A percentile compares a stretch with the other conserved stretches of the same genome.
phyloP scores from a whole-genome alignment of 2,329 filamentous ascomycete species.

The Paraconiothyrium sp. region DNA sequence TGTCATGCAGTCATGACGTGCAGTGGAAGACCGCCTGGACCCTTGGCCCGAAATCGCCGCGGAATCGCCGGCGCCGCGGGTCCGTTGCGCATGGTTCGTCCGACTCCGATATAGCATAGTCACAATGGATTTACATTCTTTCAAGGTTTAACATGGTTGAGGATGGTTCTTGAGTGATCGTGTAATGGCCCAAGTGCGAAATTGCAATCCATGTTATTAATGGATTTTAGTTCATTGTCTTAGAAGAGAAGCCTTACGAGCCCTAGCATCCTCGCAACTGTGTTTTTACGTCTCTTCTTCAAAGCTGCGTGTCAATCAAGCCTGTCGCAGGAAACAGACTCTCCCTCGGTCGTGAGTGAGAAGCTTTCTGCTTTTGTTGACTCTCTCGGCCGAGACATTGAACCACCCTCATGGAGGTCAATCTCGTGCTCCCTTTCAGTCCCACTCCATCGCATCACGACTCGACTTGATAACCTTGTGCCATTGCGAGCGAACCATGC shows the following conservation, averaged over 20 bases:
- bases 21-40: background rate
- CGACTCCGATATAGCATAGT: background rate
- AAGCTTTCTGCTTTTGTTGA: background rate
- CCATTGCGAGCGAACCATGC: background rate
- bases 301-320: no score
- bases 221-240: no score
- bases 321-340: background rate
- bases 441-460: background rate
- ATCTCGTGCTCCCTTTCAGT: background rate
- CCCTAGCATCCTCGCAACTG: no score
- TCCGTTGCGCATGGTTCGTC: conserved; percentile 1
- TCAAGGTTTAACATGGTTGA: no score
- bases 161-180: no score
- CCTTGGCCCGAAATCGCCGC: background rate
- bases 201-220: no score
- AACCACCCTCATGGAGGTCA: background rate
- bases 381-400: background rate
- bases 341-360: background rate
- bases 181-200: no score
- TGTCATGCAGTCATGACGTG: conserved; percentile 17
- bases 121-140: no score
- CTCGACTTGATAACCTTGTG: background rate
- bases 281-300: no score
- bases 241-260: no score
- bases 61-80: background rate